Evolutionary conservation across 176 grass and related monocot species (phyloP), one percentile per base, ranked within the genome.

Genomic region (Rhipidocladum racemiflorum): DNA sequence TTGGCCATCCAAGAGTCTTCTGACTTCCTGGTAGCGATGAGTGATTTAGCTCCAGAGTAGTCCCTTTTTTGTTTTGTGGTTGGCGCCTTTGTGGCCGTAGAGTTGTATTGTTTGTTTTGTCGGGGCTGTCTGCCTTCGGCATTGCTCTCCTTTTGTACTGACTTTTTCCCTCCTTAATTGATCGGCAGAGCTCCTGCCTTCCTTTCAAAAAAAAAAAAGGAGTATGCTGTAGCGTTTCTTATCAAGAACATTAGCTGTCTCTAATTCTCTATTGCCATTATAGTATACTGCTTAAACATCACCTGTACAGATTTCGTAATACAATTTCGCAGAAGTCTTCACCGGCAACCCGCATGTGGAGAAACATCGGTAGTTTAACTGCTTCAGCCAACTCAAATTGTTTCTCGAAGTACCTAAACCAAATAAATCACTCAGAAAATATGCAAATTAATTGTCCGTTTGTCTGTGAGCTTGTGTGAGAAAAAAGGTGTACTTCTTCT

Each of bases 311-410:
- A 75, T 99, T 95, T 67, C 28, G 73, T 32, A 89, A 61, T 43
- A 99, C 59, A 68, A 99, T 91, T 78, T 99, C 72, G 80, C 92
- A 93, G 42, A 95, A 99, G 78, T 99, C 96, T 84, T 91, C 90
- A 87, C 87, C 90, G 60, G 96, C 92, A 93, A 92, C 92, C 27
- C 91, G 87, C 96, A 99, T 99, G 73, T 95, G 96, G 79, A 99
- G 85, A 95, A 99, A 99, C 92, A 99, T 93, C 42, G 96, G 96
- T 35, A 99, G 55, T 65, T 95, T 95, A 80, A 95, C 84, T 63
- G 82, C 79, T 85, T 95, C 87, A 65, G 96, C 96, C 84, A 99
- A 88, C 70, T 99, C 92, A 71, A 99, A 95, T 77, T 95, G 91
- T 78, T 93, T 99, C 65, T 93, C 82, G 63, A 99, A 99, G 45